Evolutionary conservation across 805 yeast species (phyloP), one percentile per base, ranked within the genome.

Genomic region (Metschnikowia arizonensis): DNA sequence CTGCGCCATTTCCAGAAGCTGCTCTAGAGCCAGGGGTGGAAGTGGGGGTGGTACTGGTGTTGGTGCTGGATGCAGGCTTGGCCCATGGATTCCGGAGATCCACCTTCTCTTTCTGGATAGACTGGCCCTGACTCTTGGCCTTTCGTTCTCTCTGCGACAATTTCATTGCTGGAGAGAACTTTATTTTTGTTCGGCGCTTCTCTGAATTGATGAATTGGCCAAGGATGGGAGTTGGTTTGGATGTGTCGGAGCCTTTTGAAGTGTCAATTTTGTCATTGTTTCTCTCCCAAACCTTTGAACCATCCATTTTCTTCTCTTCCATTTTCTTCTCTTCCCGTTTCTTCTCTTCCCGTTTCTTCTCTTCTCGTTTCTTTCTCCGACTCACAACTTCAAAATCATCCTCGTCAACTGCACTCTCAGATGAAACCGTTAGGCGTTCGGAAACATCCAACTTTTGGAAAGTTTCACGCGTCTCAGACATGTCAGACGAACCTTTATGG

Each of bases 71-170:
- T 3, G 32, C 33, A 7, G 43, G 26, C 12, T 35, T 24, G 12
- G 37, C 38, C 53, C 53, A 49, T 9, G 53, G 53, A 25, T 49
- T 49, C 2, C 45, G 45, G 39, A 48, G 41, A 12, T 26, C 17
- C 17, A 32, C 33, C 25, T 28, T 18, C 24, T 37, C 18, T 11
- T 15, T 23, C 15, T 8, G 37, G 4, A 10, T 4, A 2, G 8
- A 4, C n/a, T 4, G 33, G 18, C 33, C 23, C 11, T 21, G 23
- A 5, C 6, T 21, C 14, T 39, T 14, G 23, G 42, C 42, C 42
- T 39, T 39, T 33, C 86, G 61, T 50, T 81, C 85, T 54, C 79
- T 79, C 50, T 83, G 87, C 1, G 87, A 81, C 12, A 78, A 54
- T 49, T 76, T 74, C 26, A 63, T 58, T 17, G 66, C 61, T 0